Percentiles rank a stretch among this genome's conserved stretches.
Conservation (phyloP, 805 yeast species). For the Diddensiella transvaalensis region DNA sequence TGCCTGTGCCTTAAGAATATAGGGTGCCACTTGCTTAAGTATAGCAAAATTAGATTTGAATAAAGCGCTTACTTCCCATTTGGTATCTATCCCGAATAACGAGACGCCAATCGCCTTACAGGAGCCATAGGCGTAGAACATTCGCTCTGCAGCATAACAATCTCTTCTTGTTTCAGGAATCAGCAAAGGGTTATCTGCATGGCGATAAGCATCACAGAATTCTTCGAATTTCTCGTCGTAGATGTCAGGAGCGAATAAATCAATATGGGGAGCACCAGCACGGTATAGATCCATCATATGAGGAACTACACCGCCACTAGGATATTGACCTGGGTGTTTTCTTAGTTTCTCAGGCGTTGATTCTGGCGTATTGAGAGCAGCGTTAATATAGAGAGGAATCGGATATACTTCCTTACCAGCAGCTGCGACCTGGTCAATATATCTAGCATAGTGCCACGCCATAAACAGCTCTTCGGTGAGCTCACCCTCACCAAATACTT, state of each 20-base stretch:
- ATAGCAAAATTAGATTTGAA: constrained; percentile 16
- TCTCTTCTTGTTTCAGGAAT: constrained; percentile 23
- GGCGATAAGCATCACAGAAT: constrained; percentile 12
- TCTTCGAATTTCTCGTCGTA: constrained; percentile 17
- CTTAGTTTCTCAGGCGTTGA: constrained; percentile 7
- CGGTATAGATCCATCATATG: constrained; percentile 18
- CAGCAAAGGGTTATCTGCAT: constrained; percentile 11
- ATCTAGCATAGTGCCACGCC: constrained; percentile 21
- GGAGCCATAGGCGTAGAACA: constrained; percentile 14
- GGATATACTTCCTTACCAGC: constrained; percentile 16
- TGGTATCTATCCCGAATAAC: constrained; percentile 21
- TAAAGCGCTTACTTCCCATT: constrained; percentile 10
- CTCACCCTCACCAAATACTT: constrained; percentile 17
- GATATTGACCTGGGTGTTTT: constrained; percentile 19
- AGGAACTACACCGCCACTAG: constrained; percentile 19
- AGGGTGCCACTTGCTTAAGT: constrained; percentile 10
- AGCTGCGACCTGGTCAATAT: constrained; percentile 17
- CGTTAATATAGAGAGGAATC: constrained; percentile 19
- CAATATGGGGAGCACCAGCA: constrained; percentile 10
- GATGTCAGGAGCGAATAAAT: constrained; percentile 18
- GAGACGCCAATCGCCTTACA: constrained; percentile 20
- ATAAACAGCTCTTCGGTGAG: constrained; percentile 19
- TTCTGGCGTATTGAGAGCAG: constrained; percentile 10
- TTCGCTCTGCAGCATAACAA: constrained; percentile 17
- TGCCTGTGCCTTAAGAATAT: constrained; percentile 15